A percentile compares a stretch with the other conserved stretches of the same genome.
These are phyloP conservation scores for Vitis hybrid DNA, from an alignment of 177 flowering plant species.

Conservation along the genomic window DNA sequence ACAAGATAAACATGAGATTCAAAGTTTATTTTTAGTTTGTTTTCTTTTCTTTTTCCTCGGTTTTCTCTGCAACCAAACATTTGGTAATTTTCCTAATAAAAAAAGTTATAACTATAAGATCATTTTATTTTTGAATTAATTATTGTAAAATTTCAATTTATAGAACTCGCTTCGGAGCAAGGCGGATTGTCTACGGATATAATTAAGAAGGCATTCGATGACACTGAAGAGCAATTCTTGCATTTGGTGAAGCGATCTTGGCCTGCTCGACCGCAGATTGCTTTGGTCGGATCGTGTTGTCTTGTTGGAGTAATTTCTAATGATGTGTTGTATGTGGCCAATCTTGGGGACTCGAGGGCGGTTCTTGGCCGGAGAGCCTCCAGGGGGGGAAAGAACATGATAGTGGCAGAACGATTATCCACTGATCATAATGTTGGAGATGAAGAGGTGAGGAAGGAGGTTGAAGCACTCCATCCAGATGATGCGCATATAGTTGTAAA, in stretches of 20 bases:
- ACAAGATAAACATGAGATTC: no score
- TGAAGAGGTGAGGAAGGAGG: constrained; percentile 44
- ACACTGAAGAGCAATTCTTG: constrained; percentile 38
- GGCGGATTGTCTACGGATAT: constrained; percentile 39
- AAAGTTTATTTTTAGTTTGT: no score
- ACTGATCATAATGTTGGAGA: constrained; percentile 45
- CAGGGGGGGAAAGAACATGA: constrained; percentile 11
- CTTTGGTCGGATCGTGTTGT: no score
- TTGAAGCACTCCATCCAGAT: constrained; percentile 45
- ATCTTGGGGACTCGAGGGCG: no score
- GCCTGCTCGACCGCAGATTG: constrained; percentile 3
- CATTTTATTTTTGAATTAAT: no score
- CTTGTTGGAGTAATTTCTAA: no score
- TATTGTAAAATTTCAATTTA: no score
- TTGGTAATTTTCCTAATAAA: no score
- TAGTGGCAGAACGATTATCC: constrained; percentile 34
- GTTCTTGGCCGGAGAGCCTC: constrained; percentile 25
- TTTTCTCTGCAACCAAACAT: no score
- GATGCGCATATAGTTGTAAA: constrained; percentile 40
- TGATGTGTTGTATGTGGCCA: no score
- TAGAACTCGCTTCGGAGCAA: constrained; percentile 26
- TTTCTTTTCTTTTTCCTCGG: no score
- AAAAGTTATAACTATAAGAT: no score
- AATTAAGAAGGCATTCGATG: constrained; percentile 34
- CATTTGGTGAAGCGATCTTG: constrained; percentile 32